These are phyloP conservation scores for Taphrina confusa DNA, from an alignment of 1,139 yeast species.

Conservation along the genomic window DNA sequence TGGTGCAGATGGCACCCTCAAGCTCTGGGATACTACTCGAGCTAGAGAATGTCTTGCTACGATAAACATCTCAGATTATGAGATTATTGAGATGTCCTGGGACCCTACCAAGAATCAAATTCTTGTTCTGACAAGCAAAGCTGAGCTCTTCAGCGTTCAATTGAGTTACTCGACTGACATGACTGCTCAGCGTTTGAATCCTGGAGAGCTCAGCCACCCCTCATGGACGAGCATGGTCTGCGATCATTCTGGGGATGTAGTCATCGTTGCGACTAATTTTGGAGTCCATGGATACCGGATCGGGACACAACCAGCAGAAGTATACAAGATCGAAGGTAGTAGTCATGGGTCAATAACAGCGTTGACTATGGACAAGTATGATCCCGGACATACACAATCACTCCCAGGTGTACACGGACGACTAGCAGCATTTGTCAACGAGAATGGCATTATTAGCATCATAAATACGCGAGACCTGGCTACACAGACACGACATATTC, in stretches of 20 bases:
- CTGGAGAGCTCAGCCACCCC: background rate
- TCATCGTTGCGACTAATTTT: background rate
- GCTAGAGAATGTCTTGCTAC: background rate
- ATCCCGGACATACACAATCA: background rate
- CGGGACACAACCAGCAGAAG: background rate
- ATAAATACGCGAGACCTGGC: background rate
- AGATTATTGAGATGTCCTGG: background rate
- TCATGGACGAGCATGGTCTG: background rate
- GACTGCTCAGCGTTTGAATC: background rate
- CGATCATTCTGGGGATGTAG: background rate
- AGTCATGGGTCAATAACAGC: background rate
- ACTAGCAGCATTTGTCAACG: background rate
- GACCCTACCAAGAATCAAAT: background rate
- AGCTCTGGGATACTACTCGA: constrained; percentile 1
- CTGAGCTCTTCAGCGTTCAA: background rate
- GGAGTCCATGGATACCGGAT: background rate
- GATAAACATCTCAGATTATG: background rate
- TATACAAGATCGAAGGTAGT: background rate
- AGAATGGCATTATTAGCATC: background rate
- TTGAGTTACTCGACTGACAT: background rate
- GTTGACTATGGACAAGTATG: background rate
- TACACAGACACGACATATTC: background rate
- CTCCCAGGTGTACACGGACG: background rate
- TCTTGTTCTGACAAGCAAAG: background rate
- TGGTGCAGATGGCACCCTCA: constrained; percentile 9